These are phyloP conservation scores for Sonneratia caseolaris DNA, from an alignment of 345 rosid genomes.

Conservation along the genomic window DNA sequence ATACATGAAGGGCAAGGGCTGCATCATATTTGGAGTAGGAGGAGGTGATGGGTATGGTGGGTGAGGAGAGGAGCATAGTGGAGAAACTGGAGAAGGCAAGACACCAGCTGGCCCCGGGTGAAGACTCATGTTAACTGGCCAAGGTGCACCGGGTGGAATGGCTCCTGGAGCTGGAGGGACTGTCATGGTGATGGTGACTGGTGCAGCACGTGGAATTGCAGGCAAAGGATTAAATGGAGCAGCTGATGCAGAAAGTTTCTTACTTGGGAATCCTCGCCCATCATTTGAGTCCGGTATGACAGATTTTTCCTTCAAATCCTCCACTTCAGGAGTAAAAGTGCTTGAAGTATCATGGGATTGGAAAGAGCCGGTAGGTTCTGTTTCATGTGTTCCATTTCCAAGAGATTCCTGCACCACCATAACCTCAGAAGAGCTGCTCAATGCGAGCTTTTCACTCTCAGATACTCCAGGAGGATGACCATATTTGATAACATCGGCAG, in stretches of 20 bases:
- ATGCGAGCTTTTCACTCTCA: constrained; percentile 21
- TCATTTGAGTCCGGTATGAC: constrained; percentile 32
- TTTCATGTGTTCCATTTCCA: constrained; percentile 26
- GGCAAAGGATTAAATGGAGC: constrained; percentile 86
- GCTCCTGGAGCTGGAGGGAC: constrained; percentile 46
- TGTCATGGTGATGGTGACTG: constrained; percentile 50
- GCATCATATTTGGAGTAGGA: constrained; percentile 81
- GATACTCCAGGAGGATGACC: constrained; percentile 22
- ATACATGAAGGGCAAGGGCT: constrained; percentile 68
- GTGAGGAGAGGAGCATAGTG: constrained; percentile 39
- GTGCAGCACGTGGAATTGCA: constrained; percentile 48
- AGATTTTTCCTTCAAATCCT: constrained; percentile 59
- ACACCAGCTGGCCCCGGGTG: constrained; percentile 61
- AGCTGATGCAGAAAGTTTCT: constrained; percentile 92
- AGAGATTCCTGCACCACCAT: constrained; percentile 37
- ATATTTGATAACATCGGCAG: constrained; percentile 31
- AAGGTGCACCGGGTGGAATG: constrained; percentile 50
- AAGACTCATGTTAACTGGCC: constrained; percentile 83
- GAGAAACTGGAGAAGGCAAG: constrained; percentile 10
- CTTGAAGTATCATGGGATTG: constrained; percentile 5
- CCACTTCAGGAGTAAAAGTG: constrained; percentile 10
- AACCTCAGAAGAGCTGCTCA: constrained; percentile 23
- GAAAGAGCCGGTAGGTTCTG: constrained; percentile 16
- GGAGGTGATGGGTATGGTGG: constrained; percentile 78
- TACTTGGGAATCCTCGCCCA: constrained; percentile 40